A percentile compares a stretch with the other conserved stretches of the same genome.
These are phyloP conservation scores for Myxozyma kluyveri DNA, from an alignment of 805 yeast genomes.

Conservation along the genomic window DNA sequence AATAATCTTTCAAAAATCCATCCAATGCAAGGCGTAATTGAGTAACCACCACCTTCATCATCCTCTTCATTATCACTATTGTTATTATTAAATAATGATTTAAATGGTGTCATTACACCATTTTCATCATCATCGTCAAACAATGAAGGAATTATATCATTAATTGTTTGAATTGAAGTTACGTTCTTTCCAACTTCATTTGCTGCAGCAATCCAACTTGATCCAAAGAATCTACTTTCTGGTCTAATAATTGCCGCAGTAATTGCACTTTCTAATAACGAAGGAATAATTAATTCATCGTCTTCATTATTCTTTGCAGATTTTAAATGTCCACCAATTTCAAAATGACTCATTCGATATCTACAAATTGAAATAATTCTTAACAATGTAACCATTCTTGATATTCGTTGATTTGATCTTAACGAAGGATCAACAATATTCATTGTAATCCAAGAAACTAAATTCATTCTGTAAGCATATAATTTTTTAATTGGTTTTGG, in stretches of 20 bases:
- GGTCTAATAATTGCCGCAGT: conserved; percentile 74
- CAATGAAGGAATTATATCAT: conserved; percentile 20
- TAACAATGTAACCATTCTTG: conserved; percentile 66
- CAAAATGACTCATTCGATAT: conserved; percentile 60
- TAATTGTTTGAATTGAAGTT: conserved; percentile 30
- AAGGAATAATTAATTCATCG: conserved; percentile 51
- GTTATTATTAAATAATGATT: too few species aligned
- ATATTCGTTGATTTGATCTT: conserved; percentile 57
- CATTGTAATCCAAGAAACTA: conserved; percentile 59
- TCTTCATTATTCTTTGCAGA: conserved; percentile 4
- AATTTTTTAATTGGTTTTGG: conserved; percentile 70
- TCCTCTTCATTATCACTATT: too few species aligned
- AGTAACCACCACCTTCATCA: too few species aligned
- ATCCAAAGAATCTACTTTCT: conserved; percentile 67
- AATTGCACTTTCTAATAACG: conserved; percentile 79
- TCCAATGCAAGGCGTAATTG: conserved; percentile 81
- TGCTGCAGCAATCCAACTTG: conserved; percentile 67
- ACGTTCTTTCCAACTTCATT: conserved; percentile 32
- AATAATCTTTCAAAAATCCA: conserved; percentile 82
- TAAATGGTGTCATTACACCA: too few species aligned
- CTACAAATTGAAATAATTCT: conserved; percentile 63
- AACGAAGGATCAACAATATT: conserved; percentile 66
- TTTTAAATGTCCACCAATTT: conserved; percentile 26
- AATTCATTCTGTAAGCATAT: conserved; percentile 62
- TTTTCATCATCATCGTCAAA: not conserved